phyloP scores from a whole-genome alignment of 2,329 filamentous ascomycete species.

The Alternaria triticina region DNA sequence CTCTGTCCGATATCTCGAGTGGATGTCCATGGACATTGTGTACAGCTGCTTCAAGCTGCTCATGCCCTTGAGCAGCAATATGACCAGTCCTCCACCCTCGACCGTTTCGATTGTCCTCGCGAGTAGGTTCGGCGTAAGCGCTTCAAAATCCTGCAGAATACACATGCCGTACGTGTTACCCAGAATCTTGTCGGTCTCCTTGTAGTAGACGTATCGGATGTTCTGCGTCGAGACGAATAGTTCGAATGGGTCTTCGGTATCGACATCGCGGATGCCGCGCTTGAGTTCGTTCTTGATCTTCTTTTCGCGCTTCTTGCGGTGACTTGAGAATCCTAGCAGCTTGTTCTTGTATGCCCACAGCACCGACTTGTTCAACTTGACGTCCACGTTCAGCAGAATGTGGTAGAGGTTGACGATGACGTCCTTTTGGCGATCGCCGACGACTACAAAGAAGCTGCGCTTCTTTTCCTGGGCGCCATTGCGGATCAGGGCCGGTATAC shows the following conservation, averaged over 20 bases:
- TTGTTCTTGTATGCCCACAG: constrained; percentile 99
- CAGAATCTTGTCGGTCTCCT: constrained; percentile 98
- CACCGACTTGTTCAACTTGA: constrained; percentile 95
- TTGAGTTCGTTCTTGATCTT: constrained; percentile 99
- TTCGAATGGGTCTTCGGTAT: constrained; percentile 94
- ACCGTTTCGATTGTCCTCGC: constrained; percentile 97
- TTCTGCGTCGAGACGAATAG: constrained; percentile 95
- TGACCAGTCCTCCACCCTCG: constrained; percentile 89
- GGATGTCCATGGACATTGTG: constrained; percentile 96
- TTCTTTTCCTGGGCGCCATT: constrained; percentile 76
- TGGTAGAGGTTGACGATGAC: constrained; percentile 95
- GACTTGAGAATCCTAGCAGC: constrained; percentile 87
- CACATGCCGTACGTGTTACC: constrained; percentile 99
- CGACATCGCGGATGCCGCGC: constrained; percentile 88
- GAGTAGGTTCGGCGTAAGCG: constrained; percentile 93
- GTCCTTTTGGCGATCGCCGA: constrained; percentile 93
- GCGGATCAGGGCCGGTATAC: constrained; percentile 50
- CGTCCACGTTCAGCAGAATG: constrained; percentile 86
- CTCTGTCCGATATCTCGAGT: constrained; percentile 94
- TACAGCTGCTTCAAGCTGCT: constrained; percentile 96
- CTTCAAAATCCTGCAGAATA: constrained; percentile 97
- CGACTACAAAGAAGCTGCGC: constrained; percentile 95
- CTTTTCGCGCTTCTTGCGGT: constrained; percentile 95
- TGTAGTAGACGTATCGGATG: constrained; percentile 99
- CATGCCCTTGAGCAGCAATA: constrained; percentile 94